phyloP scores from a whole-genome alignment of 108 stramenopile genomes.

The Ochromonas danica region DNA sequence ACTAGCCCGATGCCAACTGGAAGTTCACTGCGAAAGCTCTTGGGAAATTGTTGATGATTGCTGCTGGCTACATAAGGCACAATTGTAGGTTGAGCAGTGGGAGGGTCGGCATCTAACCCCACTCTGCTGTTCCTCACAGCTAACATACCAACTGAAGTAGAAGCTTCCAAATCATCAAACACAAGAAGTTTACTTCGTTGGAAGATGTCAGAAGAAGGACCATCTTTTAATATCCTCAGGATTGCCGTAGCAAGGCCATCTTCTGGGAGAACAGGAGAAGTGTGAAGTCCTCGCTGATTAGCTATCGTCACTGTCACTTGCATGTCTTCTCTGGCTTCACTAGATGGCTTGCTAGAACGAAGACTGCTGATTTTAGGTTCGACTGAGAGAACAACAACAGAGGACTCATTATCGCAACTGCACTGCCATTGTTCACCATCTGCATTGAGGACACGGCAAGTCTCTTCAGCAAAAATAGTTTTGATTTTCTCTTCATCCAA shows the following conservation, averaged over 20 bases:
- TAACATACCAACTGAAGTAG: conserved; percentile 16
- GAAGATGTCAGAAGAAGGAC: conserved; percentile 15
- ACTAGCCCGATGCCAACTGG: conserved; percentile 1
- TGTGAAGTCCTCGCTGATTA: conserved; percentile 15
- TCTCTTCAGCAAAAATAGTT: conserved; percentile 17
- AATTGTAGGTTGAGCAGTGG: conserved; percentile 15
- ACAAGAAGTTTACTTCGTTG: conserved; percentile 16
- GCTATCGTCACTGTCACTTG: conserved; percentile 14
- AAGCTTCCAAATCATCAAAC: conserved; percentile 16
- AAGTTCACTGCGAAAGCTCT: conserved; percentile 5
- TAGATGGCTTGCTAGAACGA: conserved; percentile 15
- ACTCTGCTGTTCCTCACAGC: conserved; percentile 13
- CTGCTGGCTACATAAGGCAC: conserved; percentile 13
- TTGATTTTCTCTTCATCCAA: conserved; percentile 17
- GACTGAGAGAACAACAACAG: conserved; percentile 15
- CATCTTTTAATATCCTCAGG: conserved; percentile 16
- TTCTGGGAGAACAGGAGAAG: conserved; percentile 14
- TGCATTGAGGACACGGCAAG: conserved; percentile 8
- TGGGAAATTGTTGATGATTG: conserved; percentile 6
- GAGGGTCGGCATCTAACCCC: conserved; percentile 12
- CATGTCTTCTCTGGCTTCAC: conserved; percentile 14
- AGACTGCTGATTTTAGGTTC: conserved; percentile 15
- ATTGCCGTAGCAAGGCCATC: conserved; percentile 13
- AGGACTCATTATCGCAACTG: conserved; percentile 15
- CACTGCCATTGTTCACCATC: conserved; percentile 14